These are phyloP conservation scores for Diaporthe sp. DNA, from an alignment of 2,329 filamentous ascomycete genomes.

Conservation along the genomic window DNA sequence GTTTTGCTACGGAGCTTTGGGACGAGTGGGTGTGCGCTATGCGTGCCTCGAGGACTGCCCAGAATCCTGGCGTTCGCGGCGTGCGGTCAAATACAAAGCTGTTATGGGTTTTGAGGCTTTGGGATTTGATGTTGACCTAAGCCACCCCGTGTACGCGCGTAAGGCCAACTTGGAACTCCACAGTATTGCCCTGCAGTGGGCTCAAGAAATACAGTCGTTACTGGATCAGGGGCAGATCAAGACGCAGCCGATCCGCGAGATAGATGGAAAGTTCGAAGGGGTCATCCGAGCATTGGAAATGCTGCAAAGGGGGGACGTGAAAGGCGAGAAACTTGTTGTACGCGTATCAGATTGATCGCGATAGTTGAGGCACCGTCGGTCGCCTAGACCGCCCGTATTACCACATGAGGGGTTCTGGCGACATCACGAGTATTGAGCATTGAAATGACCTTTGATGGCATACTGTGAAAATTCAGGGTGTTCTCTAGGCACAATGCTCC, in stretches of 20 bases:
- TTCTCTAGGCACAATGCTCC: background rate
- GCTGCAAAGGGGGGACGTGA: slow-evolving; percentile 29
- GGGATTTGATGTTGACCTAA: slow-evolving; percentile 10
- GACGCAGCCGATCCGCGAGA: slow-evolving; percentile 26
- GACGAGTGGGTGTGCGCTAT: slow-evolving; percentile 43
- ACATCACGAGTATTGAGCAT: too few species aligned
- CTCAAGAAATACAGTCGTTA: slow-evolving; percentile 31
- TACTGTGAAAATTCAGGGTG: too few species aligned
- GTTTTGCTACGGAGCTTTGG: slow-evolving; percentile 41
- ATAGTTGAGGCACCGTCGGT: background rate
- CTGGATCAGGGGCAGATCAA: slow-evolving; percentile 25
- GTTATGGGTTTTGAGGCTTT: slow-evolving; percentile 38
- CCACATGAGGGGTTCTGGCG: background rate
- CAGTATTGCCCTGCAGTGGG: slow-evolving; percentile 28
- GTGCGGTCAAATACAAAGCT: slow-evolving; percentile 37
- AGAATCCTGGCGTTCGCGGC: slow-evolving; percentile 38
- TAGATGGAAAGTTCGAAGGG: slow-evolving; percentile 24
- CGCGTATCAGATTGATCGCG: background rate
- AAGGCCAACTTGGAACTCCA: slow-evolving; percentile 15
- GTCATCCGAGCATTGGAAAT: slow-evolving; percentile 27
- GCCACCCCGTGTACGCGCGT: slow-evolving; percentile 6
- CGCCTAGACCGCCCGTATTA: too few species aligned
- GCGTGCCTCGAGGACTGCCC: slow-evolving; percentile 43
- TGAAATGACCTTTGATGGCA: background rate
- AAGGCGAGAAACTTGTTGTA: slow-evolving; percentile 31